A percentile compares a stretch with the other conserved stretches of the same genome.
phyloP scores from a whole-genome alignment of 495 filamentous ascomycete species.

The Talaromyces liani region DNA sequence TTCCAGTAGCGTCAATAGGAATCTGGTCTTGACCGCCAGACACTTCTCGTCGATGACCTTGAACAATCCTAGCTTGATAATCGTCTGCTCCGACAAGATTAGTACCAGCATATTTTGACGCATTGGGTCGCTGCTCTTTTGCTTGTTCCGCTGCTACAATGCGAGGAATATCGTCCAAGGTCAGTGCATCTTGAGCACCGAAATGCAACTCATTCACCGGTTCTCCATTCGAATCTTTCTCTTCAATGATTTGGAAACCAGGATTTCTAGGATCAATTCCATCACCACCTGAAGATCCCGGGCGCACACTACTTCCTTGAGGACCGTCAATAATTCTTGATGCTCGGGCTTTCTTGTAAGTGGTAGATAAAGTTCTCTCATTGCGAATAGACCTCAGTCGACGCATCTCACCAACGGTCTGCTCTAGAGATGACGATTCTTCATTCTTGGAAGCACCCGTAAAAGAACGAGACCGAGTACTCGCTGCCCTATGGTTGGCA shows the following conservation, averaged over 20 bases:
- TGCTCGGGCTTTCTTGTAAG: slow-evolving; percentile 79
- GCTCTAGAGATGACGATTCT: slow-evolving; percentile 78
- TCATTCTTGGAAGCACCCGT: slow-evolving; percentile 52
- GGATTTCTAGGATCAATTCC: slow-evolving; percentile 47
- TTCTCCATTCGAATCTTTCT: slow-evolving; percentile 67
- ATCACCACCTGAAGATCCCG: slow-evolving; percentile 72
- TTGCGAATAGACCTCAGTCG: slow-evolving; percentile 85
- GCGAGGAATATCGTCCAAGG: slow-evolving; percentile 93
- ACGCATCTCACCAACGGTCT: slow-evolving; percentile 91
- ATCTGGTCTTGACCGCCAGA: slow-evolving; percentile 51
- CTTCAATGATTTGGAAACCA: slow-evolving; percentile 78
- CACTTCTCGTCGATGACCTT: slow-evolving; percentile 71
- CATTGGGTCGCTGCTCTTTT: slow-evolving; percentile 81
- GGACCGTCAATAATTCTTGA: slow-evolving; percentile 91
- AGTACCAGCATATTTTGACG: slow-evolving; percentile 66
- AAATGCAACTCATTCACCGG: slow-evolving; percentile 71
- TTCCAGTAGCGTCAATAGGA: slow-evolving; percentile 18
- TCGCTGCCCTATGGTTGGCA: slow-evolving; percentile 43
- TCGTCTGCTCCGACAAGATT: slow-evolving; percentile 57
- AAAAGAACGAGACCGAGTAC: slow-evolving; percentile 67
- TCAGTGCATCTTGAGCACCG: slow-evolving; percentile 83
- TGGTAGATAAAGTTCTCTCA: slow-evolving; percentile 87
- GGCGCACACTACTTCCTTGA: slow-evolving; percentile 66
- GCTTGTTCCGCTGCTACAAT: slow-evolving; percentile 95
- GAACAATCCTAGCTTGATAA: slow-evolving; percentile 60